Conservation (phyloP, 1,284 basidiomycete species). For the Rhodotorula sp. region DNA sequence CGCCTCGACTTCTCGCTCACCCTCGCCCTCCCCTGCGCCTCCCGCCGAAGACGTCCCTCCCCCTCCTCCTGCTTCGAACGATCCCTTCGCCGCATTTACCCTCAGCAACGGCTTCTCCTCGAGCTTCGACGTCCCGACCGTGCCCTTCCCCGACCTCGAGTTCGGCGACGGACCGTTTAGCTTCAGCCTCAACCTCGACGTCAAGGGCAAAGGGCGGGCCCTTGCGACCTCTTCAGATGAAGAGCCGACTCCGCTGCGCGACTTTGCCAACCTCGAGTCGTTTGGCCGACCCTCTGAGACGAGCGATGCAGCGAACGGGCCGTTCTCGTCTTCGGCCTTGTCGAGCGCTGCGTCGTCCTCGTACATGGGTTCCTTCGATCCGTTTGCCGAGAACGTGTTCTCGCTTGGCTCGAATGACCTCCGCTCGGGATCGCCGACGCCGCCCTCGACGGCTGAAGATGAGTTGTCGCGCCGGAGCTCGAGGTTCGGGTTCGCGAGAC, state of each 20-base stretch:
- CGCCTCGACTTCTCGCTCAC: slow-evolving; percentile 25
- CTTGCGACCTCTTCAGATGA: not conserved
- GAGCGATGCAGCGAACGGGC: not conserved
- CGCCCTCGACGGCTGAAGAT: slow-evolving; percentile 25
- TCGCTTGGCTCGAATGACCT: slow-evolving; percentile 13
- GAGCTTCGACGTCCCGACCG: slow-evolving; percentile 10
- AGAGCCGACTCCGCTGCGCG: slow-evolving; percentile 18
- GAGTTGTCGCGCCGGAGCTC: slow-evolving; percentile 30
- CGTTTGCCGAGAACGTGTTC: slow-evolving; percentile 30
- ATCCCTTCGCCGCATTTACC: slow-evolving; percentile 6
- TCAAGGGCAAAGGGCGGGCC: slow-evolving; percentile 38
- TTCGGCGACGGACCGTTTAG: slow-evolving; percentile 38
- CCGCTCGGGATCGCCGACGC: slow-evolving; percentile 20
- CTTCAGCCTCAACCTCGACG: slow-evolving; percentile 38
- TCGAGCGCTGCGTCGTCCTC: slow-evolving; percentile 12
- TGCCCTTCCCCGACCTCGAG: slow-evolving; percentile 34
- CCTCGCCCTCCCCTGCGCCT: slow-evolving; percentile 2
- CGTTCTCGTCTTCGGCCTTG: slow-evolving; percentile 12
- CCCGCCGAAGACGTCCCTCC: not conserved
- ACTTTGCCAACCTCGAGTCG: slow-evolving; percentile 27
- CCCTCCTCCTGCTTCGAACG: slow-evolving; percentile 7
- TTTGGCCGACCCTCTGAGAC: slow-evolving; percentile 8
- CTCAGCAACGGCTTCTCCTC: not conserved
- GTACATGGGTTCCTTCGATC: slow-evolving; percentile 39
- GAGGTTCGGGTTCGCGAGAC: slow-evolving; percentile 36